Conservation (phyloP, 2,329 filamentous ascomycete species). For the Fusarium coffeatum region DNA sequence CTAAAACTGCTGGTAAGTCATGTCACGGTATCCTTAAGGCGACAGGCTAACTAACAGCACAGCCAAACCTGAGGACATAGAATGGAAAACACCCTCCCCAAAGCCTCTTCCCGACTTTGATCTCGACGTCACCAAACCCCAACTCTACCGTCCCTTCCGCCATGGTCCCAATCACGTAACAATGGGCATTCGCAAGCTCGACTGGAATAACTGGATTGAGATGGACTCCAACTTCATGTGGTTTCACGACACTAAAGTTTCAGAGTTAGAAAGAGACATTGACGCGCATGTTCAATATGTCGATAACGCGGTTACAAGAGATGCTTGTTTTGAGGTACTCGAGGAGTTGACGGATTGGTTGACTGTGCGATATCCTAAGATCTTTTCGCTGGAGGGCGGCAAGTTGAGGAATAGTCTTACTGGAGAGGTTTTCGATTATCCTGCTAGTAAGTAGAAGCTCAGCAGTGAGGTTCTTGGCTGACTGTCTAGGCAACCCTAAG, state of each 20-base stretch:
- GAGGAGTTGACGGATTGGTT: slow-evolving; percentile 27
- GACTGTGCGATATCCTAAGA: slow-evolving; percentile 28
- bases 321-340: slow-evolving; percentile 32
- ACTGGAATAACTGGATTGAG: slow-evolving; percentile 40
- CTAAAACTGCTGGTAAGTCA: background rate
- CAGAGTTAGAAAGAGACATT: slow-evolving; percentile 27
- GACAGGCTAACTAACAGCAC: accelerated
- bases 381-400: slow-evolving; percentile 1
- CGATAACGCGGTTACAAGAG: slow-evolving; percentile 22
- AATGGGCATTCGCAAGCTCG: slow-evolving; percentile 35
- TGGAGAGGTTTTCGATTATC: slow-evolving; percentile 14
- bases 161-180: slow-evolving; percentile 34
- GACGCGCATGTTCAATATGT: slow-evolving; percentile 33
- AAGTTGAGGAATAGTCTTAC: slow-evolving; percentile 22
- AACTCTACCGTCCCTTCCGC: slow-evolving; percentile 33
- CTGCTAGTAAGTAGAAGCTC: slow-evolving; percentile 8
- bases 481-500: slow-evolving; percentile 18
- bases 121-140: slow-evolving; percentile 18
- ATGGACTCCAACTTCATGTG: slow-evolving; percentile 35
- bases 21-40: background rate
- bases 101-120: slow-evolving; percentile 13
- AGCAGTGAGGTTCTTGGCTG: background rate
- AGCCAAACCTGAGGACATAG: background rate
- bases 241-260: slow-evolving; percentile 34
- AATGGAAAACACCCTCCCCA: slow-evolving; percentile 16